A percentile compares a stretch with the other conserved stretches of the same genome.
Evolutionary conservation across 2,329 filamentous ascomycete species (phyloP).

Genomic region (Aureobasidium sp.): DNA sequence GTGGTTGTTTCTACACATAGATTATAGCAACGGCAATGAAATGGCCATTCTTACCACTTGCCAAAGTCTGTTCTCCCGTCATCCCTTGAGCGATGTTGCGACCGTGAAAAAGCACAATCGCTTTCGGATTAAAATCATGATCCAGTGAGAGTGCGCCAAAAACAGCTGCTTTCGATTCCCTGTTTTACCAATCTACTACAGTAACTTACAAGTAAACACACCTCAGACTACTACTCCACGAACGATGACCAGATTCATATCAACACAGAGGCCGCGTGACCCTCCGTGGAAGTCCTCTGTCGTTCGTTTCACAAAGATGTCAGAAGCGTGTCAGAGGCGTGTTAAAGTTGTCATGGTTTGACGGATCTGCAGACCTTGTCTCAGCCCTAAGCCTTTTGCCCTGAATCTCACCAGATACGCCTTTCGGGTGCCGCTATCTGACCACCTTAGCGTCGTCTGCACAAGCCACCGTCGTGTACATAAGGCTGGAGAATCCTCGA

Average conservation of each 20-base stretch:
- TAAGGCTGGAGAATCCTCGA: background rate
- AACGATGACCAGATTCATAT: background rate
- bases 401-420: background rate
- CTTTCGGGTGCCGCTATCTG: background rate
- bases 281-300: background rate
- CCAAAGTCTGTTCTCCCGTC: too few species aligned
- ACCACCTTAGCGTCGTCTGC: background rate
- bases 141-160: too few species aligned
- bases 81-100: too few species aligned
- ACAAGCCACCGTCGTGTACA: background rate
- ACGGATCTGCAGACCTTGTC: background rate
- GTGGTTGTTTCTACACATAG: background rate
- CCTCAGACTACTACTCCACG: too few species aligned
- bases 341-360: background rate
- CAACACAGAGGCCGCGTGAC: background rate
- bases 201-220: too few species aligned
- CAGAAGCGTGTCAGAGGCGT: constrained; percentile 1
- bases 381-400: background rate
- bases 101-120: too few species aligned
- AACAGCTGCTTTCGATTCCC: too few species aligned
- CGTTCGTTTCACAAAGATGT: background rate
- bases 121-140: too few species aligned
- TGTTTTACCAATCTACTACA: too few species aligned
- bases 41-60: background rate
- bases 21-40: background rate